Evolutionary conservation across 2,329 filamentous ascomycete species (phyloP), one percentile per base, ranked within the genome.

Genomic region (Graphilbum fragrans): DNA sequence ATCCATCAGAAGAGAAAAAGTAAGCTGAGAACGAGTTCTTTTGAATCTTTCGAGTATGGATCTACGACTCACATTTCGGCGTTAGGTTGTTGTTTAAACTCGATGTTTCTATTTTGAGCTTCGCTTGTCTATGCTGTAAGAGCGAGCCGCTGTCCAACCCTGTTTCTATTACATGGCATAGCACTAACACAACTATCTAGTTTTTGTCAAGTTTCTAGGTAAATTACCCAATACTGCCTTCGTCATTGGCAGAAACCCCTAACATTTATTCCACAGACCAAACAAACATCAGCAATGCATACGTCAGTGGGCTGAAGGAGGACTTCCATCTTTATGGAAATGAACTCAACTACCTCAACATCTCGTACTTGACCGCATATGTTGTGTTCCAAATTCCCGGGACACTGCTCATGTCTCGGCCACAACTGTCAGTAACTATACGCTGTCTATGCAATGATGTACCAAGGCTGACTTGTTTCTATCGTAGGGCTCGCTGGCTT

Each of bases 261-360:
- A 34, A 11, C n/a, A 17, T 17, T 17, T 18, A 7, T 18, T 29
- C 16, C 3, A 3, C 39, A 55, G 55, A 58, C 22, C 56, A 58
- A 41, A 55, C 55, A 11, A 58, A 58, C 19, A 57, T 57, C 38
- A 58, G 52, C 45, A 59, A 59, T 47, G 61, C 60, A 35, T 63
- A 62, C 33, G 58, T 60, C 17, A 57, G 53, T 21, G 61, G 61
- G 2, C 56, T 63, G 39, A 58, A 62, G 42, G 61, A 64, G 34
- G 59, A 62, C 23, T 54, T 64, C 18, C 46, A 39, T 5, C 50
- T 64, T 33, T 52, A 60, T 22, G 60, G 59, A 10, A 64, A 64
- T 42, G 53, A 64, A 39, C 53, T 63, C 6, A 61, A 62, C 44
- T 57, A 61, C 27, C 58, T 65, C 39, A 64, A 63, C 33, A 54